Evolutionary conservation across 352 stramenopile species (phyloP).

Genomic region (Phytophthora melonis): DNA sequence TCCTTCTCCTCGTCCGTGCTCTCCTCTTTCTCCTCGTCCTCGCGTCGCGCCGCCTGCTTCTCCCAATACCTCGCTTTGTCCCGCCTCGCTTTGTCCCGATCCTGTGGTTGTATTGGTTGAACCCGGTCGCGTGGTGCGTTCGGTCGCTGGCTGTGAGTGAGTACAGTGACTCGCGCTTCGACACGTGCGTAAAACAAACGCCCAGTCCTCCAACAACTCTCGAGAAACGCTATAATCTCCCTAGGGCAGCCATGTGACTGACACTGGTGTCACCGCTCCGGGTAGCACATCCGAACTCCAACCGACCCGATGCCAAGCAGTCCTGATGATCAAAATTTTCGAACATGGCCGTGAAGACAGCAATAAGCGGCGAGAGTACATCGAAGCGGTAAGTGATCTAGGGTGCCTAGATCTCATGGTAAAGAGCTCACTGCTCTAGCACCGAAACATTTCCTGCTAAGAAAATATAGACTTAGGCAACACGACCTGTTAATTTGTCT

Average conservation of each 20-base stretch:
- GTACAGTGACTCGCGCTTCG: conserved; percentile 44
- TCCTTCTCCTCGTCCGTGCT: too few relatives aligned
- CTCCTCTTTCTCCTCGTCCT: too few relatives aligned
- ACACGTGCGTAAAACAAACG: conserved; percentile 16
- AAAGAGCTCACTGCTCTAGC: not conserved
- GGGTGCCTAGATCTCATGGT: not conserved
- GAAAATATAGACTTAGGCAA: too few relatives aligned
- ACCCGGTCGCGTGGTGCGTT: conserved; percentile 52
- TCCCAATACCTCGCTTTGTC: too few relatives aligned
- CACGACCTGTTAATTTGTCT: not conserved
- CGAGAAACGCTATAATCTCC: not conserved
- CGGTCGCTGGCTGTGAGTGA: conserved; percentile 41
- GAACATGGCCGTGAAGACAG: not conserved
- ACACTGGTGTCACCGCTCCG: not conserved
- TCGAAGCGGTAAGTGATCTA: not conserved
- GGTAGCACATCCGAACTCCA: not conserved
- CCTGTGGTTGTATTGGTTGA: conserved; percentile 48
- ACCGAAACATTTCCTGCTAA: too few relatives aligned
- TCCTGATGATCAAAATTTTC: not conserved
- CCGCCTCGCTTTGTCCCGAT: too few relatives aligned
- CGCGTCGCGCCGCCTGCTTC: too few relatives aligned
- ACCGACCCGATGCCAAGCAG: not conserved
- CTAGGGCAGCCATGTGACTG: not conserved
- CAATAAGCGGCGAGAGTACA: not conserved
- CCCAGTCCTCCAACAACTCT: not conserved